These are phyloP conservation scores for Trypanosoma theileri DNA, from an alignment of 208 protist genomes.

Conservation along the genomic window DNA sequence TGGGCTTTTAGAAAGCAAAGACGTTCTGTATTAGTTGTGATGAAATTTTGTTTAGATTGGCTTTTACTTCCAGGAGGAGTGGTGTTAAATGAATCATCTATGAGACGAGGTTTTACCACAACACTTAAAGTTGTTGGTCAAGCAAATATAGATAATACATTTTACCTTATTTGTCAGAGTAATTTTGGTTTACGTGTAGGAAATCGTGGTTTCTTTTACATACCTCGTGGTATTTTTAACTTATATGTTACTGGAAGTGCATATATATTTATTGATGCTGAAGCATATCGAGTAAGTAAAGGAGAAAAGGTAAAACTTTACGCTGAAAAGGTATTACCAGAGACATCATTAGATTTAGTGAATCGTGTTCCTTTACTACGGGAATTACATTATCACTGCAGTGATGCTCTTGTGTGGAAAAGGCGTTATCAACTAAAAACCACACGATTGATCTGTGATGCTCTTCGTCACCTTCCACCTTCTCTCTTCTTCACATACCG, in stretches of 20 bases:
- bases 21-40: slow-evolving; percentile 53
- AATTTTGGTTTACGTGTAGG: slow-evolving; percentile 63
- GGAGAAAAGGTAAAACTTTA: slow-evolving; percentile 12
- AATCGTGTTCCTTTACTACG: slow-evolving; percentile 13
- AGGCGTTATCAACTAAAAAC: background rate
- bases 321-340: slow-evolving; percentile 17
- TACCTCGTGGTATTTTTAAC: slow-evolving; percentile 65
- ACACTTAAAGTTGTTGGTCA: slow-evolving; percentile 78
- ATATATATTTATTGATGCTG: slow-evolving; percentile 62
- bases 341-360: background rate
- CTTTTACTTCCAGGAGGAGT: slow-evolving; percentile 54
- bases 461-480: slow-evolving; percentile 12
- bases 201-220: slow-evolving; percentile 62
- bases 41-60: slow-evolving; percentile 71
- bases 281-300: slow-evolving; percentile 17
- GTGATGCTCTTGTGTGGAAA: slow-evolving; percentile 1
- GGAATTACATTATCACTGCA: slow-evolving; percentile 10
- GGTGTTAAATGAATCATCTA: slow-evolving; percentile 34
- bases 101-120: slow-evolving; percentile 59
- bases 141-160: slow-evolving; percentile 46
- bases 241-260: slow-evolving; percentile 35
- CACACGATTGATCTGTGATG: slow-evolving; percentile 9
- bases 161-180: slow-evolving; percentile 72
- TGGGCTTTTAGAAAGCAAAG: slow-evolving; percentile 73
- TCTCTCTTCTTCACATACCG: slow-evolving; percentile 21